Evolutionary conservation across 805 yeast species (phyloP).

Genomic region (Nakazawaea ambrosiae): DNA sequence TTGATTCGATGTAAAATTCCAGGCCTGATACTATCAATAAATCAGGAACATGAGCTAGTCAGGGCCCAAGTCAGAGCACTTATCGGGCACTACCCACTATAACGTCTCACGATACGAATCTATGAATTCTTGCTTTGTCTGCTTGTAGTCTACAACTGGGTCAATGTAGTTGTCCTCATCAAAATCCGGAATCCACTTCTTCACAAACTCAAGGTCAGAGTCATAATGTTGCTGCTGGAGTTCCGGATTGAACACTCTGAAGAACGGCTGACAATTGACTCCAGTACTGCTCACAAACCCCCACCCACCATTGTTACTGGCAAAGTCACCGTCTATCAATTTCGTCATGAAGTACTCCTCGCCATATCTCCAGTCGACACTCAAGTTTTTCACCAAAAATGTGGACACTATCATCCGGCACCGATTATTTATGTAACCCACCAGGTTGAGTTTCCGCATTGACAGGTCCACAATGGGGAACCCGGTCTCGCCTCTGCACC

Average conservation of each 20-base stretch:
- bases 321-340: conserved; percentile 45
- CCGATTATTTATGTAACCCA: conserved; percentile 49
- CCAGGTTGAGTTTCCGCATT: conserved; percentile 43
- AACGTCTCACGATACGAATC: conserved; percentile 32
- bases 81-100: too few species aligned
- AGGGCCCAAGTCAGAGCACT: too few species aligned
- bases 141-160: conserved; percentile 37
- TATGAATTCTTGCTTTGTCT: conserved; percentile 34
- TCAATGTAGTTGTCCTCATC: conserved; percentile 30
- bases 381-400: conserved; percentile 41
- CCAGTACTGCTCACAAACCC: conserved; percentile 47
- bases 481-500: conserved; percentile 52
- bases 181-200: conserved; percentile 44
- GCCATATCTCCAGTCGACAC: conserved; percentile 51
- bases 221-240: conserved; percentile 44
- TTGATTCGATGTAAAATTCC: too few species aligned
- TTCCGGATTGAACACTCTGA: conserved; percentile 46
- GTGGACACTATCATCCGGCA: conserved; percentile 48
- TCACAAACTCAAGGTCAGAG: conserved; percentile 37
- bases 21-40: too few species aligned
- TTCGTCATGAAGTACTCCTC: conserved; percentile 42
- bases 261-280: conserved; percentile 50
- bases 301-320: conserved; percentile 55
- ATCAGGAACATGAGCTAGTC: too few species aligned
- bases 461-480: conserved; percentile 52